Evolutionary conservation across 2,329 filamentous ascomycete species (phyloP).

Genomic region (Penicillium hesseltinei): DNA sequence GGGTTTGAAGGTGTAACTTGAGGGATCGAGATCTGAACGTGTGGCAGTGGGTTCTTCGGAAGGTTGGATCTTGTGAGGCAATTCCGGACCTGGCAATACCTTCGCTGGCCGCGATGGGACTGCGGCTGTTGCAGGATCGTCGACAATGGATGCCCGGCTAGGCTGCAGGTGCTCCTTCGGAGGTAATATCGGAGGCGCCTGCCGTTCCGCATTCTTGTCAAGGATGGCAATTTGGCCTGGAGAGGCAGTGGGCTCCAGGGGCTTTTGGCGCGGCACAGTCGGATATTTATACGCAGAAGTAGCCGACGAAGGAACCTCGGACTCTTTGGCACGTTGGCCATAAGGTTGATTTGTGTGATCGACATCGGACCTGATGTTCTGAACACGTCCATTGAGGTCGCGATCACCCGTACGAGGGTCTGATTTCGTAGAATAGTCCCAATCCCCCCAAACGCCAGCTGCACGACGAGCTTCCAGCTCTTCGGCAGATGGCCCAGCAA

Average conservation of each 20-base stretch:
- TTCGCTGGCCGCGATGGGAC: conserved; percentile 27
- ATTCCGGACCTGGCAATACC: conserved; percentile 23
- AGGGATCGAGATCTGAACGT: conserved; percentile 35
- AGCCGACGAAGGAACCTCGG: conserved; percentile 16
- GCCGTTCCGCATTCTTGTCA: conserved; percentile 19
- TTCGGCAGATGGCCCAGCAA: conserved; percentile 44
- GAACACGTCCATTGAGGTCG: conserved; percentile 53
- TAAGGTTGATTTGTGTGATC: conserved; percentile 21
- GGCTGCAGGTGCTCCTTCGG: conserved; percentile 35
- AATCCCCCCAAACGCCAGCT: conserved; percentile 54
- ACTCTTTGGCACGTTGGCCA: conserved; percentile 9
- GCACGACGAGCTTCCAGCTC: conserved; percentile 57
- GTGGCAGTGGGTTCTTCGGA: conserved; percentile 13
- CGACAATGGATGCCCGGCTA: conserved; percentile 15
- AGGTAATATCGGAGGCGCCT: conserved; percentile 38
- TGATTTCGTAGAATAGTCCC: conserved; percentile 47
- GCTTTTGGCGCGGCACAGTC: conserved; percentile 40
- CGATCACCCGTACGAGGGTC: conserved; percentile 37
- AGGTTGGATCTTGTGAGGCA: conserved; percentile 28
- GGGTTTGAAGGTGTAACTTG: conserved; percentile 74
- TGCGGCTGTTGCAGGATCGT: conserved; percentile 9
- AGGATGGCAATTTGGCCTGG: conserved; percentile 18
- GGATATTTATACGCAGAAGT: conserved; percentile 44
- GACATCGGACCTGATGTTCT: conserved; percentile 48
- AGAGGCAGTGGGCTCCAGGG: conserved; percentile 23